Conservation (phyloP, 2,329 filamentous ascomycete genomes). For the Diaporthe nobilis region DNA sequence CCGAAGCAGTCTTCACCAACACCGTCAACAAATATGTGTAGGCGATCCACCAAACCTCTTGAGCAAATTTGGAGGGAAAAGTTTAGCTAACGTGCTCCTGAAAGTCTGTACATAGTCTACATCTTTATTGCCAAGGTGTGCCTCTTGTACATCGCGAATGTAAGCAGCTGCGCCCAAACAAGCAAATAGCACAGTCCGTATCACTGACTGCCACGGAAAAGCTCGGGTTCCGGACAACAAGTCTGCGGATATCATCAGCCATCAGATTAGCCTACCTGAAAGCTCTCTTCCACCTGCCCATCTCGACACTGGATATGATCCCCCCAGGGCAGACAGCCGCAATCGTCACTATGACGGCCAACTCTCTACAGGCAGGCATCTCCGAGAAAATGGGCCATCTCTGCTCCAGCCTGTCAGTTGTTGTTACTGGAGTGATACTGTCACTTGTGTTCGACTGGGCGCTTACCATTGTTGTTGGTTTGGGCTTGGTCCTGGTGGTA, state of each 20-base stretch:
- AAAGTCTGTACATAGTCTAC: slow-evolving; percentile 75
- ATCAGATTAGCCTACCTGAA: slow-evolving; percentile 75
- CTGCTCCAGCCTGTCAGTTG: slow-evolving; percentile 67
- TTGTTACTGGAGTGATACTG: slow-evolving; percentile 66
- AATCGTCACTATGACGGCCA: slow-evolving; percentile 75
- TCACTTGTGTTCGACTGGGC: slow-evolving; percentile 71
- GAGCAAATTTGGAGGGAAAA: too few relatives aligned
- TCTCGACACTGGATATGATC: slow-evolving; percentile 73
- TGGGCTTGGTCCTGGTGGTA: slow-evolving; percentile 68
- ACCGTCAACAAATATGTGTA: slow-evolving; percentile 50
- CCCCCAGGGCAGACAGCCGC: slow-evolving; percentile 71
- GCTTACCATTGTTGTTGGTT: slow-evolving; percentile 71
- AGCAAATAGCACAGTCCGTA: too few relatives aligned
- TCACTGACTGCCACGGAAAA: slow-evolving; percentile 55
- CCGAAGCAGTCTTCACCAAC: slow-evolving; percentile 47
- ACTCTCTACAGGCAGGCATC: slow-evolving; percentile 73
- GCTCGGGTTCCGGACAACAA: slow-evolving; percentile 71
- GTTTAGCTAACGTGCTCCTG: slow-evolving; percentile 49
- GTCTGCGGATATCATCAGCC: slow-evolving; percentile 71
- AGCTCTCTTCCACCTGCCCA: slow-evolving; percentile 73
- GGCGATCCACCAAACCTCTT: too few relatives aligned
- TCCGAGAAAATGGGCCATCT: slow-evolving; percentile 72
- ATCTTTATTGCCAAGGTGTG: slow-evolving; percentile 77
- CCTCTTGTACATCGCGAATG: slow-evolving; percentile 66
- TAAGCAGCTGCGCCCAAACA: too few relatives aligned